A percentile compares a stretch with the other conserved stretches of the same genome.
Evolutionary conservation across 306 rosid genomes (phyloP).

Genomic region (Cicer arietinum): DNA sequence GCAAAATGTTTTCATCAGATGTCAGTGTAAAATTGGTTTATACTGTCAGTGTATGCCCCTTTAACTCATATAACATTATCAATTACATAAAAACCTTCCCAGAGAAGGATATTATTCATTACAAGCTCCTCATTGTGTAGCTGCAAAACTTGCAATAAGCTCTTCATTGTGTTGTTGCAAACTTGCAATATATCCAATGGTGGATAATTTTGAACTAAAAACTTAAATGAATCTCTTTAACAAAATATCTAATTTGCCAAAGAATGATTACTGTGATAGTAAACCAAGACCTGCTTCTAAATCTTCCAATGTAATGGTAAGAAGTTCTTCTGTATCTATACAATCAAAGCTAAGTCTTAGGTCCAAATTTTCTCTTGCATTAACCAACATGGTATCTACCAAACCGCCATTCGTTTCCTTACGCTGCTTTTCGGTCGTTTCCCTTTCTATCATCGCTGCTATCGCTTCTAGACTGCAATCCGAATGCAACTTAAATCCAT

Average conservation of each 20-base stretch:
- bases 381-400: conserved; percentile 79
- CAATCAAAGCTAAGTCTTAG: conserved; percentile 87
- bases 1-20: too few relatives aligned
- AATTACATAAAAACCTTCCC: conserved; percentile 19
- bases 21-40: too few relatives aligned
- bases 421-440: conserved; percentile 76
- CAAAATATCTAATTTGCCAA: conserved; percentile 42
- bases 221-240: conserved; percentile 32
- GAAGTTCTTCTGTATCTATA: conserved; percentile 80
- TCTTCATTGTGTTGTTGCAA: not conserved
- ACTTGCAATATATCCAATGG: conserved; percentile 29
- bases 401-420: conserved; percentile 89
- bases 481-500: conserved; percentile 81
- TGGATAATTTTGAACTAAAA: not conserved
- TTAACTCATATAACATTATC: conserved; percentile 43
- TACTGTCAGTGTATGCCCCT: too few relatives aligned
- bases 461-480: conserved; percentile 69
- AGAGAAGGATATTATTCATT: conserved; percentile 27
- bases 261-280: conserved; percentile 57
- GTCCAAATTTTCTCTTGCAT: conserved; percentile 90
- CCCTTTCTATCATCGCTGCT: conserved; percentile 64
- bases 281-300: conserved; percentile 71
- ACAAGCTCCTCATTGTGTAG: conserved; percentile 33
- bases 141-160: conserved; percentile 31
- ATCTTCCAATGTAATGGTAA: conserved; percentile 79